A percentile compares a stretch with the other conserved stretches of the same genome.
These are phyloP conservation scores for Citrullus amarus DNA, from an alignment of 306 rosid genomes.

Conservation along the genomic window DNA sequence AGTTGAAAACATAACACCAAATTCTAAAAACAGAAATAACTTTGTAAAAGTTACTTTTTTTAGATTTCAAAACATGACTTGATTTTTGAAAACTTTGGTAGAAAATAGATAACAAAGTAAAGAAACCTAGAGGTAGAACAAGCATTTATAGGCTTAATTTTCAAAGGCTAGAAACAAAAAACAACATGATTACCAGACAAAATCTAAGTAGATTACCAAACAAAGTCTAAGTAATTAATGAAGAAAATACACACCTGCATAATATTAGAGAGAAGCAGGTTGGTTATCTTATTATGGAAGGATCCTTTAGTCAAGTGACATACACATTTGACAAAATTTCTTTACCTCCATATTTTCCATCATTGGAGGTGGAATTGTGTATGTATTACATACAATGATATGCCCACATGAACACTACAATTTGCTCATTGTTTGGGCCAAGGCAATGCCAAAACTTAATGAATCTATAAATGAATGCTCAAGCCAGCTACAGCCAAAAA, in stretches of 20 bases:
- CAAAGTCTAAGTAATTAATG: background rate
- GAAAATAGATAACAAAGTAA: too few species aligned
- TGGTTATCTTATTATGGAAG: background rate
- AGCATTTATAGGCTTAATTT: too few species aligned
- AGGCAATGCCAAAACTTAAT: background rate
- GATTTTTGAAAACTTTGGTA: too few species aligned
- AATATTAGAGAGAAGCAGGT: background rate
- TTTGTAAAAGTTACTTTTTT: too few species aligned
- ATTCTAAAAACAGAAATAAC: too few species aligned
- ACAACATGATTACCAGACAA: too few species aligned
- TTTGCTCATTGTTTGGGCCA: background rate
- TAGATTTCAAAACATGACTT: too few species aligned
- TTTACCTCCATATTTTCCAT: background rate
- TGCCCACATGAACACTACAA: background rate
- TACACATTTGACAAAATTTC: background rate
- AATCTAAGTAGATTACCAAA: background rate
- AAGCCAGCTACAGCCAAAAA: background rate
- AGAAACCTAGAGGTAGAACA: too few species aligned
- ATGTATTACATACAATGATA: slow-evolving; percentile 1
- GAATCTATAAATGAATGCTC: background rate
- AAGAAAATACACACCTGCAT: background rate
- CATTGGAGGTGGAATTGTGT: background rate
- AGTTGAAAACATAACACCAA: too few species aligned
- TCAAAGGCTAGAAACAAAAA: too few species aligned
- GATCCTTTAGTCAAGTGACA: background rate